A percentile compares a stretch with the other conserved stretches of the same genome.
Conservation (phyloP, 805 yeast genomes). For the Candida taoyuanica region DNA sequence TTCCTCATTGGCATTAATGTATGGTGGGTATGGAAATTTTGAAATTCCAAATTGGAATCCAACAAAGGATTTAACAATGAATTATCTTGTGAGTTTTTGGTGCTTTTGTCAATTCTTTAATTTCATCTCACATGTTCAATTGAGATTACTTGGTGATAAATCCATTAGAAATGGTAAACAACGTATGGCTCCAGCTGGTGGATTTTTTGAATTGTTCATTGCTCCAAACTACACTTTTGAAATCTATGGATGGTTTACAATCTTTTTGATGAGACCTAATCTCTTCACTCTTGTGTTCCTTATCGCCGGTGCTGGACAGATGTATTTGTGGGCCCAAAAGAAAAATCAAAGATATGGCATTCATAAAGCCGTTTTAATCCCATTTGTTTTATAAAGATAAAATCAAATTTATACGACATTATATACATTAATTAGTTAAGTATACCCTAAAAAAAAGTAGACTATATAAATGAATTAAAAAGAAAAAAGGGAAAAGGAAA, state of each 20-base stretch:
- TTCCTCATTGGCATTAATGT: conserved; percentile 49
- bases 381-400: conserved; percentile 49
- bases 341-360: conserved; percentile 80
- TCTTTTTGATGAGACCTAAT: conserved; percentile 70
- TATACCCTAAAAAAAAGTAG: background rate
- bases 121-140: conserved; percentile 61
- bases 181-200: conserved; percentile 59
- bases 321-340: conserved; percentile 89
- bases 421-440: background rate
- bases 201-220: conserved; percentile 74
- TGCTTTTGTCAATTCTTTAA: conserved; percentile 65
- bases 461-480: too few relatives aligned
- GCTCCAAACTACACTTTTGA: conserved; percentile 96
- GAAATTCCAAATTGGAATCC: conserved; percentile 53
- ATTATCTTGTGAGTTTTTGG: conserved; percentile 20
- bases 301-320: conserved; percentile 68
- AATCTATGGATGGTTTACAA: conserved; percentile 65
- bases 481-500: too few relatives aligned
- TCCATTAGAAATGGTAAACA: conserved; percentile 31
- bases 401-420: background rate
- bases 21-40: conserved; percentile 58
- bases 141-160: conserved; percentile 45
- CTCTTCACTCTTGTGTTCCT: conserved; percentile 72
- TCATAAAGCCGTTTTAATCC: conserved; percentile 69
- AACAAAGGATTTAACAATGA: conserved; percentile 32